Evolutionary conservation across 805 yeast species (phyloP), one percentile per base, ranked within the genome.

Genomic region (Debaryomyces tyrocola): DNA sequence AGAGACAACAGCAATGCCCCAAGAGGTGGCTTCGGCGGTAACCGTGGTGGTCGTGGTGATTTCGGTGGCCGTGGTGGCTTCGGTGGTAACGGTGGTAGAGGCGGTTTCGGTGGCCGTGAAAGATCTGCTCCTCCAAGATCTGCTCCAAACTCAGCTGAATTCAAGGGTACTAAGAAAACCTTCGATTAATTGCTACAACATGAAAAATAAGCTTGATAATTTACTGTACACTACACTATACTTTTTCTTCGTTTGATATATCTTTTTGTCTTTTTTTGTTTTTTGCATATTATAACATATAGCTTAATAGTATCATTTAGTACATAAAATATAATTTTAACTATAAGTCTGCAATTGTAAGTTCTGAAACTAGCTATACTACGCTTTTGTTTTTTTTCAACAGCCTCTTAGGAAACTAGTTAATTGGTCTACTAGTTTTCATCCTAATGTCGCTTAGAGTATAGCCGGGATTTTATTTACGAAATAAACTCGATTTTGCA

Each of bases 141-240:
- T 48, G 73, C 82, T 50, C 84, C 87, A 58, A 76, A 79, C 58
- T 67, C 74, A 49, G 79, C 83, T 57, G 83, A 82, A 57, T 90
- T 90, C 83, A 78, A 81, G 74, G 97, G 97, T 64, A 79, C 79
- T 67, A 87, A 87, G 77, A 87, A 82, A 71, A 85, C 92, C 52
- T 87, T 87, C 61, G 91, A 87, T 72, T 85, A 81, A 66, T 8
- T 4, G 14, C 34, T 31, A 12, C 34, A 31, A 14, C 14, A 31
- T 14, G 10, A 24, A 31, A 12, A 31, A n/a, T 31, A 12, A 31
- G 7, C 34, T 31, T 31, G 34, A 14, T 31, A 12, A 31, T 31
- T 31, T 31, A 31, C 34, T 31, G 34, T 31, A 31, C 34, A 31
- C 34, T 31, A 31, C 17, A 31, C 34, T 31, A 24, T 24, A 24